These are phyloP conservation scores for Pyrenula massariospora DNA, from an alignment of 495 filamentous ascomycete species.

Conservation along the genomic window DNA sequence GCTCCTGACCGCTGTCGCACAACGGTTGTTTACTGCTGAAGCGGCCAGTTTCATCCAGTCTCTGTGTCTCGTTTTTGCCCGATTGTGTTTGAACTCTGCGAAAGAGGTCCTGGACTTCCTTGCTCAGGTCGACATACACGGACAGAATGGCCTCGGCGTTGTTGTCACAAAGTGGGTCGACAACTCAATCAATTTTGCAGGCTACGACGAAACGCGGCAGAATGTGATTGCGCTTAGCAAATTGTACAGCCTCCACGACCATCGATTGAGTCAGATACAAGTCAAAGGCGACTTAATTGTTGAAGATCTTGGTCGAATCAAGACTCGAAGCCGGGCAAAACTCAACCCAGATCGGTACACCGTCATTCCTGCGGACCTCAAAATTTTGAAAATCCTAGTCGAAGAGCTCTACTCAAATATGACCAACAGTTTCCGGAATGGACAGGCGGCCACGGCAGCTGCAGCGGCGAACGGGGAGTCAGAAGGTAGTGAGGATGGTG, in stretches of 20 bases:
- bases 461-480: constrained; percentile 45
- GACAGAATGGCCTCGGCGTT: constrained; percentile 64
- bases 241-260: constrained; percentile 76
- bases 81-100: constrained; percentile 71
- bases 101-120: constrained; percentile 89
- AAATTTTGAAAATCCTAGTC: constrained; percentile 91
- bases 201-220: constrained; percentile 92
- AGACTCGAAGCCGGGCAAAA: constrained; percentile 81
- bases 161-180: constrained; percentile 93
- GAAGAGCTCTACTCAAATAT: constrained; percentile 65
- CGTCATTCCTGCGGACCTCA: constrained; percentile 74
- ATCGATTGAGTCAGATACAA: constrained; percentile 62
- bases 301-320: constrained; percentile 68
- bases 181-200: constrained; percentile 89
- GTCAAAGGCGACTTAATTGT: constrained; percentile 90
- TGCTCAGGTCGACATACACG: constrained; percentile 63
- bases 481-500: constrained; percentile 40
- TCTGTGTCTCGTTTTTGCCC: constrained; percentile 87
- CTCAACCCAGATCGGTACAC: constrained; percentile 81
- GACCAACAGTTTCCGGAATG: constrained; percentile 34
- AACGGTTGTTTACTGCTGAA: constrained; percentile 65
- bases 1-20: constrained; percentile 85
- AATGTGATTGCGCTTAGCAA: constrained; percentile 91
- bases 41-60: constrained; percentile 82
- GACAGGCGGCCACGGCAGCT: constrained; percentile 41